These are phyloP conservation scores for Tolypocladium tundrense DNA, from an alignment of 2,329 filamentous ascomycete genomes.

Conservation along the genomic window DNA sequence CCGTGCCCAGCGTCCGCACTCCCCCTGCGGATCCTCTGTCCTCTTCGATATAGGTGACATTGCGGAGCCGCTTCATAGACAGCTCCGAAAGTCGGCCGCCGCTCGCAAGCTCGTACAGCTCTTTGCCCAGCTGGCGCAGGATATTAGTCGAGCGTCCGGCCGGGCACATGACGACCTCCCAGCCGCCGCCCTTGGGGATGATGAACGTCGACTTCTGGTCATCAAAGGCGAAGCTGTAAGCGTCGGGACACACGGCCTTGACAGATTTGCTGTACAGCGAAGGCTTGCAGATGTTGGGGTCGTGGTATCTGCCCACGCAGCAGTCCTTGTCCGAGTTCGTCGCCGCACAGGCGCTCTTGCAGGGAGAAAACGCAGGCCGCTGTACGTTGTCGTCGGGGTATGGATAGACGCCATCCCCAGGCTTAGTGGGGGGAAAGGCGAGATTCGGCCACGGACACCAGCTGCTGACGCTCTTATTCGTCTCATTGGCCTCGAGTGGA, in stretches of 20 bases:
- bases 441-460: slow-evolving; percentile 82
- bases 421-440: slow-evolving; percentile 54
- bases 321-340: slow-evolving; percentile 59
- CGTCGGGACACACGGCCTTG: slow-evolving; percentile 72
- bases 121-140: slow-evolving; percentile 36
- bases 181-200: slow-evolving; percentile 59
- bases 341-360: slow-evolving; percentile 65
- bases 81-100: slow-evolving; percentile 25
- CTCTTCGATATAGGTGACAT: slow-evolving; percentile 23
- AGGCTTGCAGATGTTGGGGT: slow-evolving; percentile 52
- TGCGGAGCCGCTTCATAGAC: slow-evolving; percentile 19
- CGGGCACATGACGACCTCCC: slow-evolving; percentile 72
- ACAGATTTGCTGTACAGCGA: slow-evolving; percentile 58
- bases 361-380: slow-evolving; percentile 65
- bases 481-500: slow-evolving; percentile 52
- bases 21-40: slow-evolving; percentile 14
- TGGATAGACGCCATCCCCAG: slow-evolving; percentile 66
- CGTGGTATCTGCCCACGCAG: slow-evolving; percentile 60
- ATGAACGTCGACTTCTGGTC: slow-evolving; percentile 51
- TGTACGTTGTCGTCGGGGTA: slow-evolving; percentile 68
- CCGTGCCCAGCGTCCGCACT: slow-evolving; percentile 6
- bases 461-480: slow-evolving; percentile 42
- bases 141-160: slow-evolving; percentile 49
- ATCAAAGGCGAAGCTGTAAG: slow-evolving; percentile 67
- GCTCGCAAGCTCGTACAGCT: slow-evolving; percentile 37